Percentiles rank a stretch among this genome's conserved stretches.
Evolutionary conservation across 1,139 yeast species (phyloP).

Genomic region (Protomyces arabidopsidicola): DNA sequence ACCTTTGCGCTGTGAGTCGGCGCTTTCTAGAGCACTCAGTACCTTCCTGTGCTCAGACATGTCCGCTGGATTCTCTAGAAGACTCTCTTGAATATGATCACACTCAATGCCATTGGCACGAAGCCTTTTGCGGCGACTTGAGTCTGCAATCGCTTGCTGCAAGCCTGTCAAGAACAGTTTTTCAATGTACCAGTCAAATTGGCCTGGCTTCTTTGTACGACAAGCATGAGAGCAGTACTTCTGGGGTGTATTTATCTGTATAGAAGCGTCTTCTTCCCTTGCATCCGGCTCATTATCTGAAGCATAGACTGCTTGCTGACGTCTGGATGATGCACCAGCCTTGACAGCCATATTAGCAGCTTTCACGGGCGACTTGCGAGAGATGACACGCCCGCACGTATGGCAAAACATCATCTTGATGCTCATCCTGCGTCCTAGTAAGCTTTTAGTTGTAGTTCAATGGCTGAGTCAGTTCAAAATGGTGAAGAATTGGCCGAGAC

Average conservation of each 20-base stretch:
- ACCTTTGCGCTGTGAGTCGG: background rate
- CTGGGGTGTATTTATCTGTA: background rate
- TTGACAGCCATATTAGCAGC: background rate
- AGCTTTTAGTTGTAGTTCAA: too few species aligned
- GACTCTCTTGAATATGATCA: background rate
- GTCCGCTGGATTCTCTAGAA: background rate
- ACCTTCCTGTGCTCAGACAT: background rate
- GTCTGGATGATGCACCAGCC: background rate
- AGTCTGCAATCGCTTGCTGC: background rate
- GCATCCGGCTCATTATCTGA: background rate
- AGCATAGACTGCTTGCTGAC: background rate
- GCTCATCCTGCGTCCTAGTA: background rate
- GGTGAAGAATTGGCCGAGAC: too few species aligned
- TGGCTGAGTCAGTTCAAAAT: too few species aligned
- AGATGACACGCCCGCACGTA: conserved; percentile 18
- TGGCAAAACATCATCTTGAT: conserved; percentile 5
- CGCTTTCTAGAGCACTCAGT: background rate
- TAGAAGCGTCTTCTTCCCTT: background rate
- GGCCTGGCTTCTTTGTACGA: conserved; percentile 9
- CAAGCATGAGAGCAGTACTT: conserved; percentile 20
- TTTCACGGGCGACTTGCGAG: background rate
- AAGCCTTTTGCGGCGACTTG: background rate
- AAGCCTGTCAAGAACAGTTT: background rate
- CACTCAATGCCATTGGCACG: conserved; percentile 6
- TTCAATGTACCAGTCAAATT: conserved; percentile 6